Evolutionary conservation across 2,329 filamentous ascomycete genomes (phyloP).

Genomic region (Colletotrichum trifolii): DNA sequence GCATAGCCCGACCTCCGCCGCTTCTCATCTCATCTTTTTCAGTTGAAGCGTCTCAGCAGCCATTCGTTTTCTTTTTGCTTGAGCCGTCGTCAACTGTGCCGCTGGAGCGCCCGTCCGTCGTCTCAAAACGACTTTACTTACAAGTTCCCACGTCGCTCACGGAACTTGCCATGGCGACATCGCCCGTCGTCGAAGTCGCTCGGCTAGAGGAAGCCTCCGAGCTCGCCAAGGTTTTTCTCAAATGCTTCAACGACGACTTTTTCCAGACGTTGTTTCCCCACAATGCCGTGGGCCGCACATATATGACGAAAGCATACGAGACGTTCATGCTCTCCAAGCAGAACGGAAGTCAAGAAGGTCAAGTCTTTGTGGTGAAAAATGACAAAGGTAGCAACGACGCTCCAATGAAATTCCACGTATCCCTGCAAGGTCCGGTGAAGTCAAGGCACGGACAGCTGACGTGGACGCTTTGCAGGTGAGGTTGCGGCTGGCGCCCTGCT

Average conservation of each 20-base stretch:
- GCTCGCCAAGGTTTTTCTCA: conserved; percentile 32
- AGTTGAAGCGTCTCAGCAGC: conserved; percentile 7
- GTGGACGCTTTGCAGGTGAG: neutral
- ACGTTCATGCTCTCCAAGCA: conserved; percentile 26
- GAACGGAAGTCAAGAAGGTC: conserved; percentile 18
- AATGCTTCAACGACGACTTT: conserved; percentile 32
- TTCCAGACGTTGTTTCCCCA: conserved; percentile 31
- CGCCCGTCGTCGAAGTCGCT: conserved; percentile 23
- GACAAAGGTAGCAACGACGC: conserved; percentile 11
- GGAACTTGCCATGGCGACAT: neutral
- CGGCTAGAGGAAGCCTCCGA: conserved; percentile 20
- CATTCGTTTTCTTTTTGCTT: neutral
- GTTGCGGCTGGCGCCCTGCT: conserved; percentile 20
- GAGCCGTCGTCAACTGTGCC: neutral
- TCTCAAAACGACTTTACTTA: neutral
- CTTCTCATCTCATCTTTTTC: conserved; percentile 16
- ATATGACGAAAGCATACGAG: conserved; percentile 19
- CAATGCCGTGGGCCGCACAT: conserved; percentile 30
- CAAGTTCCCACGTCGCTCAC: neutral
- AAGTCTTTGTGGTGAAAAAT: conserved; percentile 28
- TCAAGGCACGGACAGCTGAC: conserved; percentile 1
- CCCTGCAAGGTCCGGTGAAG: neutral
- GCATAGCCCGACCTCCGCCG: neutral
- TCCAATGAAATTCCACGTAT: neutral
- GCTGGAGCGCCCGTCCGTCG: neutral